These are phyloP conservation scores for Plasmodium reichenowi DNA, from an alignment of 169 alveolate genomes.

Conservation along the genomic window DNA sequence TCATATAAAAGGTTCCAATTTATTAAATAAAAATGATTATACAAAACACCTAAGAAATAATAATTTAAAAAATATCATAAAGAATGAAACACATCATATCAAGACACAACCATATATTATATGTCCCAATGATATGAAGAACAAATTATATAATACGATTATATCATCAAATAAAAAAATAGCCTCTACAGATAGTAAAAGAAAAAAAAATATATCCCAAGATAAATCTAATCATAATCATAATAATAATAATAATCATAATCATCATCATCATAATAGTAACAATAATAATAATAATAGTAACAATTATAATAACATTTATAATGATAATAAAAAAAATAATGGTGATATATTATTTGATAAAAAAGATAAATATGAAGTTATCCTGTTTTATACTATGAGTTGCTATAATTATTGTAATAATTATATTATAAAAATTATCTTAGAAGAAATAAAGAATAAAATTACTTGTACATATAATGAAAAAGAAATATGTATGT, in stretches of 20 bases:
- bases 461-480: slow-evolving; percentile 7
- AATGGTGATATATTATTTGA: neutral
- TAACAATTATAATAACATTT: too few species aligned
- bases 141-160: too few species aligned
- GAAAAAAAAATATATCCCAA: neutral
- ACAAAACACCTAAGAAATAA: neutral
- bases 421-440: slow-evolving; percentile 6
- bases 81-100: too few species aligned
- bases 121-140: too few species aligned
- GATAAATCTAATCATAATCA: too few species aligned
- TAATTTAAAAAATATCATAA: too few species aligned
- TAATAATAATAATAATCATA: too few species aligned
- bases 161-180: too few species aligned
- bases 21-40: neutral
- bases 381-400: slow-evolving; percentile 18
- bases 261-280: too few species aligned
- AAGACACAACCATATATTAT: too few species aligned
- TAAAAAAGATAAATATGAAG: slow-evolving; percentile 15
- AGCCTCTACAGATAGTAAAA: too few species aligned
- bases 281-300: too few species aligned
- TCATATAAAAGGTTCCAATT: neutral
- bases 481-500: slow-evolving; percentile 66
- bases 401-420: slow-evolving; percentile 55
- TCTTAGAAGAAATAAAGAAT: slow-evolving; percentile 3
- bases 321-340: neutral